Percentiles rank a stretch among this genome's conserved stretches.
Conservation (phyloP, 495 filamentous ascomycete species). For the Talaromyces stipitatus region DNA sequence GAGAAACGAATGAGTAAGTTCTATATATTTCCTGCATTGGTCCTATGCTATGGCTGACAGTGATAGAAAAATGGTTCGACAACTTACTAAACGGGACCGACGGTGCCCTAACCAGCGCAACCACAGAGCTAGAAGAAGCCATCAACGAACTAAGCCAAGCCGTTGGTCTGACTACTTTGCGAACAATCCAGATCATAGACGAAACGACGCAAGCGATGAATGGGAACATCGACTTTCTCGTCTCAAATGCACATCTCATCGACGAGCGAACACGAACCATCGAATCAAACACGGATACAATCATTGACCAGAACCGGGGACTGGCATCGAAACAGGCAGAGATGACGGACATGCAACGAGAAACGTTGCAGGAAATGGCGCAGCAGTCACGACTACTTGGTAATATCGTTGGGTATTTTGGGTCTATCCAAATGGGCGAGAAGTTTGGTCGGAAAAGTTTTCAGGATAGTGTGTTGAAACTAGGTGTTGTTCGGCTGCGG, state of each 20-base stretch:
- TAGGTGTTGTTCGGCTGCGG: constrained; percentile 24
- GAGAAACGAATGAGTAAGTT: constrained; percentile 11
- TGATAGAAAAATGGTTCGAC: constrained; percentile 13
- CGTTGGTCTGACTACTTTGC: constrained; percentile 12
- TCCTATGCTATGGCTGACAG: neutral
- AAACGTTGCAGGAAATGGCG: neutral
- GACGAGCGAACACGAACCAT: constrained; percentile 11
- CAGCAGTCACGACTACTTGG: constrained; percentile 12
- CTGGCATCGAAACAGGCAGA: neutral
- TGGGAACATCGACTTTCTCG: constrained; percentile 10
- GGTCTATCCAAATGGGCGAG: constrained; percentile 32
- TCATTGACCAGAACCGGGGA: constrained; percentile 5
- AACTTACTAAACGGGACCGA: constrained; percentile 13
- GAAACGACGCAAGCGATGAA: constrained; percentile 9
- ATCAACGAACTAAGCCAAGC: constrained; percentile 10
- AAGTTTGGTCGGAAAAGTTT: constrained; percentile 28
- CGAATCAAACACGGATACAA: constrained; percentile 2
- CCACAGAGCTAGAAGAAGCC: constrained; percentile 12
- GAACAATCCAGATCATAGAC: constrained; percentile 15
- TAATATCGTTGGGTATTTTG: constrained; percentile 31
- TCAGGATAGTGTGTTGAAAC: constrained; percentile 21
- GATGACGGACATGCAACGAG: neutral
- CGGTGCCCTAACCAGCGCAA: constrained; percentile 11
- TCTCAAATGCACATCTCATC: constrained; percentile 9
- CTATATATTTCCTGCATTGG: neutral